Evolutionary conservation across 2,329 filamentous ascomycete species (phyloP).

Genomic region (Tolypocladium album): DNA sequence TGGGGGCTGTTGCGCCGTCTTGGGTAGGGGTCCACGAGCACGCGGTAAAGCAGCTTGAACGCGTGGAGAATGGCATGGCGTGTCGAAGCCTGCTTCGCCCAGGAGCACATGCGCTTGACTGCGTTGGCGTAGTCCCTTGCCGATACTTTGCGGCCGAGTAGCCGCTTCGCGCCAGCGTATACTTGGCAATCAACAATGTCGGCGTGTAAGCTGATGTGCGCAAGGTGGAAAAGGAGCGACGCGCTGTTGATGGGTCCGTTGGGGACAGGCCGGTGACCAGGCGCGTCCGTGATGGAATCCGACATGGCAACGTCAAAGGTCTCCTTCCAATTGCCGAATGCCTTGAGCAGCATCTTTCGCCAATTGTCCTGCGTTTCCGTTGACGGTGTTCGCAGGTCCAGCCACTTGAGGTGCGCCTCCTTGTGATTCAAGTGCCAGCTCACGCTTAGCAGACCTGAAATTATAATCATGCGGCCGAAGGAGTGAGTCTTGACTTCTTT

Average conservation of each 20-base stretch:
- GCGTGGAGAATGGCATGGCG: slow-evolving; percentile 79
- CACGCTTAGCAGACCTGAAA: slow-evolving; percentile 82
- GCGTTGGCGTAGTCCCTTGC: slow-evolving; percentile 64
- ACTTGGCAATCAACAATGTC: slow-evolving; percentile 87
- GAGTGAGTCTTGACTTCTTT: slow-evolving; percentile 75
- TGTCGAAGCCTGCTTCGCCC: slow-evolving; percentile 65
- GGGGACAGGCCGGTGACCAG: slow-evolving; percentile 31
- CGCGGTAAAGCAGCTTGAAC: slow-evolving; percentile 66
- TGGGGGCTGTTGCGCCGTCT: slow-evolving; percentile 11
- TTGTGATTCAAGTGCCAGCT: slow-evolving; percentile 86
- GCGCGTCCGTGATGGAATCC: slow-evolving; percentile 23
- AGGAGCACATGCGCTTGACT: slow-evolving; percentile 64
- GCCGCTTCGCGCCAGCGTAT: slow-evolving; percentile 66
- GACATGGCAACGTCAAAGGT: slow-evolving; percentile 66
- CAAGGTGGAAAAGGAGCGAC: slow-evolving; percentile 73
- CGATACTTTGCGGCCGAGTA: slow-evolving; percentile 71
- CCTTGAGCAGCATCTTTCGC: slow-evolving; percentile 63
- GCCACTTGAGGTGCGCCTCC: slow-evolving; percentile 72
- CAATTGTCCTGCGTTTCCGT: slow-evolving; percentile 59
- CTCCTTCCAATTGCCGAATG: slow-evolving; percentile 79
- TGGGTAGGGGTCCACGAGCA: slow-evolving; percentile 48
- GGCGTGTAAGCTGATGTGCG: slow-evolving; percentile 81
- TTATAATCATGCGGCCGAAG: slow-evolving; percentile 81
- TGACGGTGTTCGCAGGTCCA: slow-evolving; percentile 55
- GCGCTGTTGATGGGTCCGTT: slow-evolving; percentile 65